These are phyloP conservation scores for Silene vulgaris DNA, from an alignment of 179 eudicot species.

Conservation along the genomic window DNA sequence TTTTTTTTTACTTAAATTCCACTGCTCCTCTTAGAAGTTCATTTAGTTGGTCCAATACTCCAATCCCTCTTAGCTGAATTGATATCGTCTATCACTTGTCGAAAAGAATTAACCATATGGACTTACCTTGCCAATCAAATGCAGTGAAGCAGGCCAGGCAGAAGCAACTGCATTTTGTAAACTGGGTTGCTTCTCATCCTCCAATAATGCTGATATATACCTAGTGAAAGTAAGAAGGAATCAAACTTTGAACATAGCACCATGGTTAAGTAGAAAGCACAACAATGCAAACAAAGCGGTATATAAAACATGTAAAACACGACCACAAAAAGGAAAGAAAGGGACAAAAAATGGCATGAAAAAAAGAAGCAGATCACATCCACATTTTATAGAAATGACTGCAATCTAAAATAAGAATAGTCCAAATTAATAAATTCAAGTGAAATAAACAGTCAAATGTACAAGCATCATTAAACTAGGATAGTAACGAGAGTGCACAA, in stretches of 20 bases:
- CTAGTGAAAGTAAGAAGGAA: constrained; percentile 35
- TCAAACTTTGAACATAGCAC: not conserved
- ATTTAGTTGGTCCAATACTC: not conserved
- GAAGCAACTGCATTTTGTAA: constrained; percentile 66
- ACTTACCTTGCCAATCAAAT: constrained; percentile 92
- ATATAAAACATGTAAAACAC: not conserved
- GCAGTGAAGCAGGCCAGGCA: constrained; percentile 95
- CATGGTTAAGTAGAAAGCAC: not conserved
- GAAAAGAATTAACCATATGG: not conserved
- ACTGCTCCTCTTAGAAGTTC: not conserved
- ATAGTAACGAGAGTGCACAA: not conserved
- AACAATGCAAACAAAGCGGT: not conserved
- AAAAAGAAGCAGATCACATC: not conserved
- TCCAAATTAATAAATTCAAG: no score
- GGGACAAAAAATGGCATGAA: not conserved
- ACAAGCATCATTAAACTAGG: not conserved
- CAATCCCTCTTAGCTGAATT: not conserved
- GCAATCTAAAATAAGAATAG: not conserved
- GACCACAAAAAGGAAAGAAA: not conserved
- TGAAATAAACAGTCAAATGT: not conserved
- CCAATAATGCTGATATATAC: constrained; percentile 78
- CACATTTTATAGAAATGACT: not conserved
- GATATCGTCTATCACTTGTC: not conserved
- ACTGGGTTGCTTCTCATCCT: constrained; percentile 48
- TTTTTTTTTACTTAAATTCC: not conserved